Evolutionary conservation across 208 protist genomes (phyloP).

Genomic region (Crithidia fasciculata): DNA sequence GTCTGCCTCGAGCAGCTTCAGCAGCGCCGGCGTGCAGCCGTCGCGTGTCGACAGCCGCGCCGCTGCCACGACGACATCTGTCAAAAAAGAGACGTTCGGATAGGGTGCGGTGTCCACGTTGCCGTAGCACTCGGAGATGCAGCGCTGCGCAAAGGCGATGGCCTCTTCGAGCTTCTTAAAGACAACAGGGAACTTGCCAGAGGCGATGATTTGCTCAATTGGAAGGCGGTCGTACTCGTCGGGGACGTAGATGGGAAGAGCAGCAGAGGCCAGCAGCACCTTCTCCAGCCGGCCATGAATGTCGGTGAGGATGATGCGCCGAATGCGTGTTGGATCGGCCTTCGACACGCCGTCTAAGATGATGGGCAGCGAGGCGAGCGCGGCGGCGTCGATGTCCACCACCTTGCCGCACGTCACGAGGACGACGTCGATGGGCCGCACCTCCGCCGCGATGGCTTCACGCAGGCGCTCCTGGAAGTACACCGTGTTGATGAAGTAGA

Average conservation of each 20-base stretch:
- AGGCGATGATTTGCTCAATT: constrained; percentile 36
- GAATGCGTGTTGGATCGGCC: constrained; percentile 26
- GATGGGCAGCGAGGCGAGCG: constrained; percentile 34
- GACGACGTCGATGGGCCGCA: constrained; percentile 57
- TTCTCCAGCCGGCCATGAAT: constrained; percentile 59
- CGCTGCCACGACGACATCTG: constrained; percentile 48
- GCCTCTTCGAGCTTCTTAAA: constrained; percentile 54
- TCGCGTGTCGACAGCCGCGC: constrained; percentile 30
- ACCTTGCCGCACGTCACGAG: constrained; percentile 58
- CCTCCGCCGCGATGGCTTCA: constrained; percentile 39
- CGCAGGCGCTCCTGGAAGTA: constrained; percentile 58
- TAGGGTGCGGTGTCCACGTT: constrained; percentile 59
- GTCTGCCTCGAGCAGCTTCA: constrained; percentile 23
- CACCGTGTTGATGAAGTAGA: constrained; percentile 58
- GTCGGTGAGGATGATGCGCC: constrained; percentile 52
- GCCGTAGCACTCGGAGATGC: constrained; percentile 50
- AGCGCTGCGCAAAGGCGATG: constrained; percentile 50
- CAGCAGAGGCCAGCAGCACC: constrained; percentile 43
- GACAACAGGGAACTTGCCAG: constrained; percentile 52
- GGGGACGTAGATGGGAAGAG: constrained; percentile 52
- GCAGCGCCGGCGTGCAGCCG: constrained; percentile 13
- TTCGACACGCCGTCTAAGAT: constrained; percentile 36
- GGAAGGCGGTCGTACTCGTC: constrained; percentile 54
- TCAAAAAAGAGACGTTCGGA: constrained; percentile 57
- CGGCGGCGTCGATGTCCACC: constrained; percentile 61